Base-by-base conservation (phyloP, 108 stramenopile genomes). In the Conticribra weissflogii region DNA sequence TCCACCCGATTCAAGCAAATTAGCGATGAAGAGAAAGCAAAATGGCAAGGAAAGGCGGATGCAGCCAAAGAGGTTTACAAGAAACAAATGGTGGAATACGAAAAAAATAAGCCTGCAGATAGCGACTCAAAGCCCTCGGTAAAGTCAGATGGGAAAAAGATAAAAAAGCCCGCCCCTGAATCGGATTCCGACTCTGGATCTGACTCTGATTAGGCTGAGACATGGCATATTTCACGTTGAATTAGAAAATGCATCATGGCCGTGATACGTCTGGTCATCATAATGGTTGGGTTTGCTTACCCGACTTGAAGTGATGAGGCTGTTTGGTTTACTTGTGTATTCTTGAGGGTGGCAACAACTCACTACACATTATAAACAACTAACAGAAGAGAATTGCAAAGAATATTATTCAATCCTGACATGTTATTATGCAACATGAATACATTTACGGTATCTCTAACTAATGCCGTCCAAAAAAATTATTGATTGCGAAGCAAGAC, bases 11-110 rank as follows among this genome's bases (percentile, higher is more conserved):
- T 83, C 77, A 89, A 85, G 45, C 74, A 56, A 12, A 46, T 93
- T 21, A 56, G 76, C 23, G 59, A 62, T 0, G 81, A 85, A 7
- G 89, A 90, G 41, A 86, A 78, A 74, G 75, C 67, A 12, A 82
- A 85, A 62, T 91, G 81, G 81, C 85, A 91, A 21, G 74, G 74
- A 27, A 74, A 76, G 64, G 90, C 88, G 9, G 64, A 72, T 16
- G 82, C 79, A 44, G 94, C 92, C 28, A 88, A 88, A 71, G 68
- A 74, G 54, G 81, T 87, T 0, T 92, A 88, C 78, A 66, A 83
- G 51, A 59, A 81, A 27, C 81, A 87, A 57, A 59, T 73, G 64
- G 75, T 54, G 21, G 61, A 56, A 18, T 81, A 81, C 30, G 52
- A 81, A 28, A 71, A 57, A 27, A 76, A 41, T 24, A 70, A 63